Base-by-base conservation (phyloP, 768 basidiomycete species). In the Roridomyces roridus region DNA sequence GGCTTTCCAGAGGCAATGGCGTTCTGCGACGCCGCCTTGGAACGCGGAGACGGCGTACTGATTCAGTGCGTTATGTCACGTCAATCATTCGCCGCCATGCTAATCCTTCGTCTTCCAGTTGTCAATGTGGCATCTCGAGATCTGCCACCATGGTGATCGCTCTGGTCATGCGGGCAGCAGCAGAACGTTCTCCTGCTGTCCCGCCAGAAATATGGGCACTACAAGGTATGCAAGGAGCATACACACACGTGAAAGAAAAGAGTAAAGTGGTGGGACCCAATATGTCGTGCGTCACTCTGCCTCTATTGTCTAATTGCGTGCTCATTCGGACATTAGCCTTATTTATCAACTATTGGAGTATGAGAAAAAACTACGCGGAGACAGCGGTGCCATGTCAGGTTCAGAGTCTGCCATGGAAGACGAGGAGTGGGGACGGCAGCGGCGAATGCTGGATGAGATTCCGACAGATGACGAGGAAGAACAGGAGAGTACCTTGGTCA, bases 261-360 rank as follows among this genome's bases (percentile, higher is more conserved):
- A 92, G 90, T 70, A 86, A 84, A 72, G 89, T 88, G 78, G 84
- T 93, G 55, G 91, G 94, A 18, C 94, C 94, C 50, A 96, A 96
- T 73, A 96, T 96, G 87, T 94, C 92, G 91, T 94, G 77, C 74
- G 92, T 59, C 42, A 46, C 47, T 51, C 44, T 59, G 42, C 50
- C 52, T 45, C 17, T 29, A 6, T 51, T 47, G 37, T 21, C 55
- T 65, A 57, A 48, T 8, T 34, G 4, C 15, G 10, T 34, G 31
- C 31, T 34, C 31, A 34, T 34, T 34, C 61, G 40, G 56, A 55
- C 18, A 21, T 55, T 62, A 63, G 93, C 55, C 86, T 96, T 70
- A 94, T 96, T 75, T 95, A 95, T 80, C 94, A 96, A 75, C 80
- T 96, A 41, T 78, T 94, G 66, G 94, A 96, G 70, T 96, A 95